Base-by-base conservation (phyloP, 495 filamentous ascomycete species). In the Lepidopterella palustris region DNA sequence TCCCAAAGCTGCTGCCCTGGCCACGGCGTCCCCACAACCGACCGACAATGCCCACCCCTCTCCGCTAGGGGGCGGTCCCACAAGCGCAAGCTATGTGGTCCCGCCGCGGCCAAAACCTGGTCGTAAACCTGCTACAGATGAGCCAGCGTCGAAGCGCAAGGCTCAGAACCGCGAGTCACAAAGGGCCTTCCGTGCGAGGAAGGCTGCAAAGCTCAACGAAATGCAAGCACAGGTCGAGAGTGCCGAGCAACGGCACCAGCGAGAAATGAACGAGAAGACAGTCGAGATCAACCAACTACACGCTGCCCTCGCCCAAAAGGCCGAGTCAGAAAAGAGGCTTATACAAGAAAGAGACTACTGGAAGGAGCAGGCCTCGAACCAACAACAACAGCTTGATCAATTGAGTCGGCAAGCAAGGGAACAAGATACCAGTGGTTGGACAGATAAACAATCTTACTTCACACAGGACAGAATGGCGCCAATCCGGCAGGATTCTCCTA, bases 71-170 rank as follows among this genome's bases (percentile, higher is more conserved):
- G 47, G 55, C 18, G 67, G 65, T 42, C 68, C 68, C 53, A 63
- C 53, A 42, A 65, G 62, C 49, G 25, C 47, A 13, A 59, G 26
- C 57, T 59, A 58, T 59, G 45, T 53, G 18, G 40, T 70, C 11
- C 68, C 66, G 11, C 57, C 62, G 42, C 66, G 62, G 3, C 66
- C 63, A 5, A 66, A 68, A 54, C 66, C 68, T 8, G 65, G 66
- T 1, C 66, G 65, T 18, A 70, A 70, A 60, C 59, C 68, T n/a
- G 68, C 66, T 5, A 68, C 62, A n/a, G 68, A 70, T 39, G 56
- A 61, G 60, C 65, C 61, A 6, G 51, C 55, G 11, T 54, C 55
- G 13, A 68, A 68, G 55, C 65, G 68, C 29, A 66, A 68, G 53
- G 62, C 59, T 6, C 68, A 70, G 60, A 70, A 70, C 48, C 59